Conservation (phyloP, 768 basidiomycete genomes). For the Mycena epipterygia region DNA sequence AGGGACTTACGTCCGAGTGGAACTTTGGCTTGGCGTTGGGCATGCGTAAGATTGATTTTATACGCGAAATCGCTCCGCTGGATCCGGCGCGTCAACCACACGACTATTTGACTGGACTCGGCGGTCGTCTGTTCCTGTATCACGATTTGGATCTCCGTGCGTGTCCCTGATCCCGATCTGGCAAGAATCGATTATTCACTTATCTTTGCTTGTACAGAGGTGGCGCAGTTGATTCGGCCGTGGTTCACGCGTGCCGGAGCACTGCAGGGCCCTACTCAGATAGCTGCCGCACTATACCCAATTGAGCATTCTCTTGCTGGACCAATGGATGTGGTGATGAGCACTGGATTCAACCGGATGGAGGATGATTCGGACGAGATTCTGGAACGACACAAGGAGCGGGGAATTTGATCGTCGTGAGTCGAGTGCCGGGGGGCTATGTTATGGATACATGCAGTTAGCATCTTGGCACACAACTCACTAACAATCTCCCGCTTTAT, state of each 20-base stretch:
- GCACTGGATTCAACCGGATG: neutral
- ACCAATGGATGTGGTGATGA: neutral
- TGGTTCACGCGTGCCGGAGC: neutral
- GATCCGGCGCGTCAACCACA: neutral
- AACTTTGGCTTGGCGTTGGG: neutral
- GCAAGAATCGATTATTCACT: too few relatives aligned
- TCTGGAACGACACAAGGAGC: too few relatives aligned
- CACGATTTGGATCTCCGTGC: neutral
- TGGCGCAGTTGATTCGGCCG: neutral
- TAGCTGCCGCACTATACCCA: neutral
- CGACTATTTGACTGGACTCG: neutral
- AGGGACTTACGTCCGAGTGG: neutral
- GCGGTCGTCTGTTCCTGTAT: neutral
- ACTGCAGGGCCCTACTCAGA: neutral
- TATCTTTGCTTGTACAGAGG: too few relatives aligned
- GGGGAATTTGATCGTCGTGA: too few relatives aligned
- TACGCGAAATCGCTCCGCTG: neutral
- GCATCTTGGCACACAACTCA: too few relatives aligned
- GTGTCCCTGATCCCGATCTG: too few relatives aligned
- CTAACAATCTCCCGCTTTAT: too few relatives aligned
- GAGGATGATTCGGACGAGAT: too few relatives aligned
- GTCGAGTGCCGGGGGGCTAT: too few relatives aligned
- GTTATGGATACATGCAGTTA: too few relatives aligned
- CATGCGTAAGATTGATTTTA: neutral
- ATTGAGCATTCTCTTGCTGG: neutral